Percentiles rank a stretch among this genome's conserved stretches.
Evolutionary conservation across 495 filamentous ascomycete genomes (phyloP).

Genomic region (Podospora didyma): DNA sequence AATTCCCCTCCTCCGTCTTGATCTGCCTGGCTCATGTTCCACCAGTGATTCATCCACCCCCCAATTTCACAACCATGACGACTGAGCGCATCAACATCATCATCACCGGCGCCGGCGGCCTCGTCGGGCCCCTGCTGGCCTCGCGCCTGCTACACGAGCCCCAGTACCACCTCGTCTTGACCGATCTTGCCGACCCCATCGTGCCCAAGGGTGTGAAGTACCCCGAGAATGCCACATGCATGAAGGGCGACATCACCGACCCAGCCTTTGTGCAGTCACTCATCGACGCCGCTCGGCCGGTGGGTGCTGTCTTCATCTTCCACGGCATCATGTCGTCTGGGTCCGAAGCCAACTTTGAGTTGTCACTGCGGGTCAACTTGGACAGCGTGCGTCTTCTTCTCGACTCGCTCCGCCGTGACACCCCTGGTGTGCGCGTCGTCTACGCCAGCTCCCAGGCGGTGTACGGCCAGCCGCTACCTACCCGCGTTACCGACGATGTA

Average conservation of each 20-base stretch:
- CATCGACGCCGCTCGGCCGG: slow-evolving; percentile 40
- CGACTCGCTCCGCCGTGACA: slow-evolving; percentile 52
- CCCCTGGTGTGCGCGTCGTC: slow-evolving; percentile 60
- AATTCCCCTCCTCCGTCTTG: too few relatives aligned
- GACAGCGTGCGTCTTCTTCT: slow-evolving; percentile 64
- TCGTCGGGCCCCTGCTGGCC: slow-evolving; percentile 66
- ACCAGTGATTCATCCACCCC: too few relatives aligned
- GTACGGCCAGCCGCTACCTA: slow-evolving; percentile 35
- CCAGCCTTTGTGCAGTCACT: slow-evolving; percentile 43
- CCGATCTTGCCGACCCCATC: slow-evolving; percentile 57
- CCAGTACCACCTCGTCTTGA: slow-evolving; percentile 55
- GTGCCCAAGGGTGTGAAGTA: slow-evolving; percentile 48
- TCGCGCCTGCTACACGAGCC: slow-evolving; percentile 55
- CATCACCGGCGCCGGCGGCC: slow-evolving; percentile 69
- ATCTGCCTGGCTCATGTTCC: too few relatives aligned
- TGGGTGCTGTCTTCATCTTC: slow-evolving; percentile 68
- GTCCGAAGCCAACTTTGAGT: slow-evolving; percentile 69
- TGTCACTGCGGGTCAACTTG: slow-evolving; percentile 70
- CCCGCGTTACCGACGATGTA: slow-evolving; percentile 37
- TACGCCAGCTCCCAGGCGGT: slow-evolving; percentile 49
- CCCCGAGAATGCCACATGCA: slow-evolving; percentile 48
- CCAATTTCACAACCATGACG: too few relatives aligned
- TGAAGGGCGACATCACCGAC: slow-evolving; percentile 62
- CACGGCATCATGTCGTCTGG: slow-evolving; percentile 86
- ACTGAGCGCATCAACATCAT: slow-evolving; percentile 48